A percentile compares a stretch with the other conserved stretches of the same genome.
Evolutionary conservation across 495 filamentous ascomycete genomes (phyloP).

Genomic region (Aspergillus kassunensis): DNA sequence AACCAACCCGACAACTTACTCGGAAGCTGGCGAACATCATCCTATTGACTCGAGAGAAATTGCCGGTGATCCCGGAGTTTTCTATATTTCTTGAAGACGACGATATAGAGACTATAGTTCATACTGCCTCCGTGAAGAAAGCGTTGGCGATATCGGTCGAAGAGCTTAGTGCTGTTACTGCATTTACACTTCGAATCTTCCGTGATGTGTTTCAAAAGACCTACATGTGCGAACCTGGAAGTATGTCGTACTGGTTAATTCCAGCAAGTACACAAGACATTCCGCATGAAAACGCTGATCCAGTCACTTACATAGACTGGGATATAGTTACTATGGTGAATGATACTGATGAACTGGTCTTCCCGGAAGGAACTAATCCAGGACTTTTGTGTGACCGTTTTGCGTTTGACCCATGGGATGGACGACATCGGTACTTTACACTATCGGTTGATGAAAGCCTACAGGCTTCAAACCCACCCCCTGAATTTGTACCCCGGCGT

Average conservation of each 20-base stretch:
- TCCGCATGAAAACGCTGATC: neutral
- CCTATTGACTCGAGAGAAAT: constrained; percentile 63
- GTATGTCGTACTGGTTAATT: constrained; percentile 82
- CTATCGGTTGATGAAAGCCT: constrained; percentile 33
- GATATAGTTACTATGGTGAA: constrained; percentile 49
- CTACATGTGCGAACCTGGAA: constrained; percentile 58
- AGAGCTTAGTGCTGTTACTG: constrained; percentile 50
- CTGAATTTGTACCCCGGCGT: constrained; percentile 40
- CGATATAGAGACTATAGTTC: constrained; percentile 56
- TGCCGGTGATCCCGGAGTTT: constrained; percentile 67
- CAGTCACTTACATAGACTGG: constrained; percentile 61
- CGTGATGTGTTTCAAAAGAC: constrained; percentile 86
- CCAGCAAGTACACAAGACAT: constrained; percentile 42
- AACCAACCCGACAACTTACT: constrained; percentile 52
- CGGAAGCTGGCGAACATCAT: constrained; percentile 60
- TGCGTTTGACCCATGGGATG: constrained; percentile 71
- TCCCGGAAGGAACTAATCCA: constrained; percentile 49
- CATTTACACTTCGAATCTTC: constrained; percentile 73
- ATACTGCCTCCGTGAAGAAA: constrained; percentile 31
- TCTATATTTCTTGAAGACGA: constrained; percentile 64
- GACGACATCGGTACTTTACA: constrained; percentile 51
- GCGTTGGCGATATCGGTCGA: constrained; percentile 38
- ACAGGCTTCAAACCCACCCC: constrained; percentile 52
- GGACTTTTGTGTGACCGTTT: constrained; percentile 60
- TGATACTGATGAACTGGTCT: constrained; percentile 49